Evolutionary conservation across 2,329 filamentous ascomycete genomes (phyloP).

Genomic region (Penicillium sp.): DNA sequence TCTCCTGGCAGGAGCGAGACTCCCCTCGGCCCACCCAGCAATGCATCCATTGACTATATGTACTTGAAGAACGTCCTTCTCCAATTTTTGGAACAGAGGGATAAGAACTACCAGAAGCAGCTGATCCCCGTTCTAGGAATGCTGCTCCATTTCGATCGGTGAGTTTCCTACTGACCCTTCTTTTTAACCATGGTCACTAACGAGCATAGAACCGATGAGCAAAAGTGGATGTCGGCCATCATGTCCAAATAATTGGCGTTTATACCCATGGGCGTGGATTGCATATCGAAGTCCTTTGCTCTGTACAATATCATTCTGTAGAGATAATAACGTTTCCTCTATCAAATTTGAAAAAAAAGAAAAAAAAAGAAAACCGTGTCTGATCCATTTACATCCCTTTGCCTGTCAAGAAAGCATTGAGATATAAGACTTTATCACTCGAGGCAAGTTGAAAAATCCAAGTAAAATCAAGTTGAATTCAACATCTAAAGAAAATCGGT

Average conservation of each 20-base stretch:
- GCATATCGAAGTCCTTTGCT: neutral
- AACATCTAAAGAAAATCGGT: neutral
- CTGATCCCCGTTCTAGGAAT: constrained; percentile 65
- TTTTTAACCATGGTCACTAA: constrained; percentile 10
- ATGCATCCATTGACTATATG: constrained; percentile 55
- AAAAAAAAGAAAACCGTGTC: neutral
- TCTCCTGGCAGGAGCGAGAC: constrained; percentile 50
- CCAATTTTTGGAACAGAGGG: constrained; percentile 65
- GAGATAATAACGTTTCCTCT: neutral
- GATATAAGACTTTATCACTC: neutral
- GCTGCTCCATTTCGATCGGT: constrained; percentile 66
- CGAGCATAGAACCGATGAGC: constrained; percentile 65
- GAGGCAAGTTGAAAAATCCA: neutral
- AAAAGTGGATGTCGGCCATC: constrained; percentile 81
- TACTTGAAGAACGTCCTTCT: constrained; percentile 67
- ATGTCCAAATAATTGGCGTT: constrained; percentile 46
- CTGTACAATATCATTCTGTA: constrained; percentile 9
- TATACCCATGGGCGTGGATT: constrained; percentile 2
- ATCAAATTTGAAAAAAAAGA: neutral
- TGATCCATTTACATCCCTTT: too few species aligned
- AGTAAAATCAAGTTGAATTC: neutral
- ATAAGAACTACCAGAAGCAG: constrained; percentile 67
- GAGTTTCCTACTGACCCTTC: constrained; percentile 28
- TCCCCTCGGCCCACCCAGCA: constrained; percentile 30
- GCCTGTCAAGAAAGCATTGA: neutral